Base-by-base conservation (phyloP, 2,329 filamentous ascomycete species). In the Didymella pinodella region DNA sequence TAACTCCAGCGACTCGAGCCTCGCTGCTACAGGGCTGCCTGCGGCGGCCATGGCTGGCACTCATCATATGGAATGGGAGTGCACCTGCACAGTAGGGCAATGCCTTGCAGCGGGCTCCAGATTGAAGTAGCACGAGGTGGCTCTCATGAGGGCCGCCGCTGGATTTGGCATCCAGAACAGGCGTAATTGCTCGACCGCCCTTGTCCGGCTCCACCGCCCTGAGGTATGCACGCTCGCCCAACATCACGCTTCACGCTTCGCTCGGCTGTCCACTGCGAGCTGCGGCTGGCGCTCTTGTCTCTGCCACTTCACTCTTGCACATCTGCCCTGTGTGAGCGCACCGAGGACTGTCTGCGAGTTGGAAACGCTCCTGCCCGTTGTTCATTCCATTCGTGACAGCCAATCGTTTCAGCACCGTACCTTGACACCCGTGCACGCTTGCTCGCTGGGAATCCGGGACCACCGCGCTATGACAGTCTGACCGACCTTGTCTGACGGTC, bases 391-490 rank as follows among this genome's bases (percentile, higher is more conserved):
- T 66, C 70, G 69, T 75, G 69, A 73, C 74, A 68, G 61, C 74
- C 74, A 76, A 76, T 75, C 74, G 75, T 76, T 76, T 76, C 75
- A 76, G 67, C 71, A 68, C 63, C 63, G 69, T 73, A 75, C 70
- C 70, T 74, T 68, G 67, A 66, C 60, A 69, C 70, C 73, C 72
- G 72, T 77, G 74, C 72, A 69, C 70, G 62, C 67, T 69, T 70
- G 66, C 65, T 74, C 64, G 70, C 65, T 75, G 71, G 53, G 67
- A 75, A 70, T 71, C 72, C 71, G 72, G 70, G 65, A 64, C 67
- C 67, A 68, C 68, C 65, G 73, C 75, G 73, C 75, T 76, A 75
- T 75, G 74, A 76, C 72, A 70, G 66, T 73, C 71, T 76, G 74
- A 75, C 72, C 73, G 50, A 59, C 57, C 50, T 74, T 62, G 71